Base-by-base conservation (phyloP, 1,284 basidiomycete species). In the Laetiporus sulphureus region DNA sequence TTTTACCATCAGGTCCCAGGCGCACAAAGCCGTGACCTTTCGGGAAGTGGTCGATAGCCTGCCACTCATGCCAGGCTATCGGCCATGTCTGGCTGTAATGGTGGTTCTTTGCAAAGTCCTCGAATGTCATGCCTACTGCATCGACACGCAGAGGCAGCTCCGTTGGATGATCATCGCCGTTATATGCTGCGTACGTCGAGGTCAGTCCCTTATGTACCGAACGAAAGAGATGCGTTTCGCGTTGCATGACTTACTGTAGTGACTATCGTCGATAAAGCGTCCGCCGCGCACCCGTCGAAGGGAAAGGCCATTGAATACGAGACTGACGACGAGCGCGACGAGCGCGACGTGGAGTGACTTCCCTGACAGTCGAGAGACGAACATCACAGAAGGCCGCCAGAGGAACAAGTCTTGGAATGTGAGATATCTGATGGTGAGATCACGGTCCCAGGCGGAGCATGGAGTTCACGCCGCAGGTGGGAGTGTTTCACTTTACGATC, bases 21-120 rank as follows among this genome's bases (percentile, higher is more conserved):
- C 31, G 22, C 18, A 40, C 38, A 24, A 40, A 40, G 4, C 38
- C 38, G 27, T 40, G 38, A 5, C 30, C 38, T 22, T 22, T 25
- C 11, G 38, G 38, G 15, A 40, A 40, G 21, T 40, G 30, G n/a
- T 40, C 38, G 20, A 40, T 3, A 4, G 38, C 38, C 10, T 40
- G 38, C 38, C 38, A 40, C 21, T 40, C 29, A 6, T 32, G 21
- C 38, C 38, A 40, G 11, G 38, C 24, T 20, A 23, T 20, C 20
- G 33, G 31, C 19, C 31, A 29, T 8, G 38, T 32, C 38, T 40
- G 38, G 30, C 38, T 32, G 15, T 32, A 40, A 20, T 6, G 4
- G 38, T 16, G 3, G 18, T 40, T 24, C 20, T 11, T 15, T n/a
- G 30, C 19, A 8, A 33, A 11, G 19, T 32, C 38, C 21, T 40